These are phyloP conservation scores for Metschnikowia aberdeeniae DNA, from an alignment of 805 yeast species.

Conservation along the genomic window DNA sequence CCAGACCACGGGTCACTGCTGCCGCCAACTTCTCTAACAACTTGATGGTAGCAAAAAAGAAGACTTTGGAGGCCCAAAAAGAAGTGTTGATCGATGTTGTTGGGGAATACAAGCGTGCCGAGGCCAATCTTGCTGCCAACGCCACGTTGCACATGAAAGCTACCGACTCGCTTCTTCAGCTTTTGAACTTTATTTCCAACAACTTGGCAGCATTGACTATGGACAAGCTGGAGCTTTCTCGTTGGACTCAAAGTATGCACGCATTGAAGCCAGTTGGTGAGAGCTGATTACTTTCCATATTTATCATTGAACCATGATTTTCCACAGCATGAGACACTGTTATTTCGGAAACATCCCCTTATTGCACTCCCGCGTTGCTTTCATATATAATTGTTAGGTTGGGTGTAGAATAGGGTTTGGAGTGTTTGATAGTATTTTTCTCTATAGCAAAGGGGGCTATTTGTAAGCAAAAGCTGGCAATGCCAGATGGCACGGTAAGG, in stretches of 20 bases:
- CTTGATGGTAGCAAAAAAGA: slow-evolving; percentile 23
- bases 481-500: too few relatives aligned
- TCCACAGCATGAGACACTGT: too few relatives aligned
- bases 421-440: too few relatives aligned
- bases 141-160: slow-evolving; percentile 17
- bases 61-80: slow-evolving; percentile 11
- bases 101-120: slow-evolving; percentile 24
- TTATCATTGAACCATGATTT: too few relatives aligned
- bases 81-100: slow-evolving; percentile 17
- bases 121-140: slow-evolving; percentile 26
- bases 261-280: background rate
- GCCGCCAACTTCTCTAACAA: slow-evolving; percentile 31
- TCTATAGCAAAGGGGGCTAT: too few relatives aligned
- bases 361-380: too few relatives aligned
- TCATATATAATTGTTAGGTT: too few relatives aligned
- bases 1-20: slow-evolving; percentile 19
- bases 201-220: slow-evolving; percentile 12
- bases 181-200: slow-evolving; percentile 31
- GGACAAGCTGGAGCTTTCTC: background rate
- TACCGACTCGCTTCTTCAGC: slow-evolving; percentile 19
- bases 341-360: too few relatives aligned
- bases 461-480: too few relatives aligned
- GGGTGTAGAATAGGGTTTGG: too few relatives aligned
- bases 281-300: too few relatives aligned
- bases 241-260: background rate